Base-by-base conservation (phyloP, 768 basidiomycete species). In the Leccinum arenicola region DNA sequence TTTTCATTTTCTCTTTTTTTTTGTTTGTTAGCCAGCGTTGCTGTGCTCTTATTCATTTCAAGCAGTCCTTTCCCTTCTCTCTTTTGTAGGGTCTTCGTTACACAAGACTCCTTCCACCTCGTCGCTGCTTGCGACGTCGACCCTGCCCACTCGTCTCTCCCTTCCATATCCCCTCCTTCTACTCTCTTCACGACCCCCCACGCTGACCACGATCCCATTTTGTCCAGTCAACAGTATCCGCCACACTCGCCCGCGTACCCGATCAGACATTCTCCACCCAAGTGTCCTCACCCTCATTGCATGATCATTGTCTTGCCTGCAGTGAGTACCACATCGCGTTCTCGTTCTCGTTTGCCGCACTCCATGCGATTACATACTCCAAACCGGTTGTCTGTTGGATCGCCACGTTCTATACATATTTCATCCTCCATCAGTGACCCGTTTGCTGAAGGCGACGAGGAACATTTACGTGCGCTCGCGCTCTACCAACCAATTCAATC, bases 171-270 rank as follows among this genome's bases (percentile, higher is more conserved):
- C 67, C 59, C 57, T 67, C 61, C 59, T 68, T 68, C 61, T 55
- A 50, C 60, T 70, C 64, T 21, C 27, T 52, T 52, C 33, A 70
- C 72, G 72, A 76, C 71, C 60, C 40, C 67, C 66, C 63, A 77
- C 75, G 73, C 70, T 73, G 66, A 76, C 78, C 66, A 76, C 75
- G 75, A 76, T 66, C 70, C 70, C 63, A 60, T 67, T 67, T 65
- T 68, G 60, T 61, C 63, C 57, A 72, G 70, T 70, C 55, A 53
- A 33, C 31, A n/a, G 29, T 61, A 59, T 58, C 54, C 68, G 65
- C 67, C 66, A 71, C 75, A 69, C 69, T 74, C 68, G 65, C 40
- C 61, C 65, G 74, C 73, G 65, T 73, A 57, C 69, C 62, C 60
- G 68, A 65, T 61, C 59, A 54, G 63, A 60, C 70, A 65, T 66